These are phyloP conservation scores for Solanum neorickii DNA, from an alignment of 257 asterid species.

Conservation along the genomic window DNA sequence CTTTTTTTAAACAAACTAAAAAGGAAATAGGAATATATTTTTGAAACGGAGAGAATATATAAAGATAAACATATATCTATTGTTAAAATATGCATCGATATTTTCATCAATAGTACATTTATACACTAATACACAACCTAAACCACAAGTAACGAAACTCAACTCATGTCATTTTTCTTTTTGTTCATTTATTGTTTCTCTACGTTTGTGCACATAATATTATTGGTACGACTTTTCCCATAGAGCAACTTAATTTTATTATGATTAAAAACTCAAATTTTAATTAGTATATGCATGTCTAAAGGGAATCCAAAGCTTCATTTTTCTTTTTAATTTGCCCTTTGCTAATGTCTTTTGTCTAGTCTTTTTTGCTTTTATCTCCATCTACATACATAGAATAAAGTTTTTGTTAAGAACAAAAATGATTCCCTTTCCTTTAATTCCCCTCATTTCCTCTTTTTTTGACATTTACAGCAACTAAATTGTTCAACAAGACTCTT, in stretches of 20 bases:
- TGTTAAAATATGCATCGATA: background rate
- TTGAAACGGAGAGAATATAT: too few relatives aligned
- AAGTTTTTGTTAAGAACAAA: background rate
- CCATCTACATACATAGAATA: background rate
- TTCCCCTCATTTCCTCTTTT: background rate
- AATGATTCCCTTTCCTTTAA: background rate
- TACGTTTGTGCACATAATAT: background rate
- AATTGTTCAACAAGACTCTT: conserved; percentile 6
- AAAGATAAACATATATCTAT: background rate
- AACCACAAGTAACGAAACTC: background rate
- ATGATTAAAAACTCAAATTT: background rate
- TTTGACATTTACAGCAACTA: conserved; percentile 1
- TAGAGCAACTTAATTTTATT: background rate
- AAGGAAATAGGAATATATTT: too few relatives aligned
- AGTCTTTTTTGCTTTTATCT: background rate
- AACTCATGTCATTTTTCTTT: background rate
- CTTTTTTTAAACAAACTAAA: too few relatives aligned
- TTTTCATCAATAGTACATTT: too few relatives aligned
- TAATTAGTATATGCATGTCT: background rate
- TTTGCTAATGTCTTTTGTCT: conserved; percentile 8
- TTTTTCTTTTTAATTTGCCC: background rate
- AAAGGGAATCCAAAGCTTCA: conserved; percentile 12
- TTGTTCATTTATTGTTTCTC: background rate
- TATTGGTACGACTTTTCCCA: background rate
- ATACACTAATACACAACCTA: background rate